Base-by-base conservation (phyloP, 108 stramenopile genomes). In the Cylindrotheca fusiformis region DNA sequence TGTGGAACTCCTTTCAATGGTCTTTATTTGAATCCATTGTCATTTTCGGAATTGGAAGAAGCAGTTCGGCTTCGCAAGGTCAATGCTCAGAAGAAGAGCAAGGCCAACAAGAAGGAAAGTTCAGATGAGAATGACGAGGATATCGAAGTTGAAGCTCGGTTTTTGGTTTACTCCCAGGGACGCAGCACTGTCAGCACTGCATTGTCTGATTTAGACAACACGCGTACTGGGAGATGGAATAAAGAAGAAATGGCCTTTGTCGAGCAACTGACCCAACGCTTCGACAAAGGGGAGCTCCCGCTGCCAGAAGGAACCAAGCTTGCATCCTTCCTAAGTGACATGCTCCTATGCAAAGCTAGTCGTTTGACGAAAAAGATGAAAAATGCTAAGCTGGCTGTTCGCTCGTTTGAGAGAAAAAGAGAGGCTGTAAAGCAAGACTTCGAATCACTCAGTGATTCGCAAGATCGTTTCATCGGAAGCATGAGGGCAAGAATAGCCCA, bases 351-450 rank as follows among this genome's bases (percentile, higher is more conserved):
- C 61, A 79, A 78, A 58, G 66, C 69, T 23, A 73, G 68, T 50
- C 76, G 87, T 29, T 68, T 88, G 27, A 88, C 87, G 8, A 88
- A 88, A 61, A 88, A 88, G 67, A 75, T 85, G 74, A 88, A 85
- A 54, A 76, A 84, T 53, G 84, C 84, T 46, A 80, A 76, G 59
- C 58, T 85, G n/a, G 78, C 76, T 36, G 52, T 72, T 12, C 68
- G 82, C 46, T 64, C 44, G 10, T 64, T 44, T 55, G 57, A 70
- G 17, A n/a, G n/a, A n/a, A 22, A 20, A 4, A 31, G 14, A 56
- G 45, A 50, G 26, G 18, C 33, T 2, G 18, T 31, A n/a, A 20
- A 22, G 23, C 1, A 61, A 27, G 46, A 48, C 26, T 51, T 46
- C 27, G 65, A 36, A 24, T 32, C 65, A 3, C 36, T 88, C 10